Base-by-base conservation (phyloP, 306 rosid species). In the Cicer bijugum region DNA sequence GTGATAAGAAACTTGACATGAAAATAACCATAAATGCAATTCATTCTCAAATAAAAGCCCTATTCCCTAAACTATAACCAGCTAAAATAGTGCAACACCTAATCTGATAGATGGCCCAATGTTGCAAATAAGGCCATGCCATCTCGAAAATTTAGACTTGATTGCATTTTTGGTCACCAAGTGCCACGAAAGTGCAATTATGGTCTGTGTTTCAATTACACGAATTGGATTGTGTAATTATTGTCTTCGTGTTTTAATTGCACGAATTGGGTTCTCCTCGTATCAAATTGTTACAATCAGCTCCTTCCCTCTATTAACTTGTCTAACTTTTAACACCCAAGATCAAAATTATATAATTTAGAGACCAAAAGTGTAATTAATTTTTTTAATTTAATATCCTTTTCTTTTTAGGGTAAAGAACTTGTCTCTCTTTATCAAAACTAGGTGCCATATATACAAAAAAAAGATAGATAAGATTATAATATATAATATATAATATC, bases 1-100 rank as follows among this genome's bases (percentile, higher is more conserved):
- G 53, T 17, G 46, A 9, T 35, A 72, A 58, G 53, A 58, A 57
- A 64, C 62, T 63, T 57, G 67, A 53, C 53, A 38, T 45, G 23
- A 55, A 58, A 75, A 75, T 56, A 63, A 71, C 12, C 76, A 76
- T 8, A 64, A 82, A 71, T 42, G 33, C 47, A 71, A 5, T 23
- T 72, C 46, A 81, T 37, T 16, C 66, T 56, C 72, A 53, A 69
- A 33, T 11, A 62, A 40, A 60, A 69, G 20, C 61, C 14, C 11
- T 6, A 55, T 23, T 37, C 53, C 55, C 55, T 17, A 63, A 48
- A 39, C 17, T 20, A 12, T 9, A 4, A 50, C 8, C 52, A 28
- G 15, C 44, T 45, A 47, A 48, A 47, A 35, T 7, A 0, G 75
- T 38, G 62, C 19, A 55, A 55, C 42, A 55, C 19, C n/a, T 39